Base-by-base conservation (phyloP, 1,284 basidiomycete genomes). In the Boletus calvinii region DNA sequence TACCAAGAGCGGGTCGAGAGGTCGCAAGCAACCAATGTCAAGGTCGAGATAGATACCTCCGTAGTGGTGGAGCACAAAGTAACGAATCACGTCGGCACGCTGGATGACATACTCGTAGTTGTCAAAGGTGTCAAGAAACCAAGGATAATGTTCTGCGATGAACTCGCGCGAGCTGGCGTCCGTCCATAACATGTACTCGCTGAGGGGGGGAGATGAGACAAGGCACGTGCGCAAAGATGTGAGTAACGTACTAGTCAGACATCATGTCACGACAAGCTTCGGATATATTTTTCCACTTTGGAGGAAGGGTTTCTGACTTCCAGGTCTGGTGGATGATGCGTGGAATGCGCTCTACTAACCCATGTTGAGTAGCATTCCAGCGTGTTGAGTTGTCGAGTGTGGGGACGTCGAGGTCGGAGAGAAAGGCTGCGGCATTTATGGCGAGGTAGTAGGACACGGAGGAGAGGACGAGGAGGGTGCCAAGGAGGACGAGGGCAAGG, bases 271-370 rank as follows among this genome's bases (percentile, higher is more conserved):
- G 81, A 72, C 93, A 95, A 40, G 78, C 83, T 68, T 89, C 78
- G 43, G 91, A 94, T 37, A 92, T 78, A 48, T 74, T 77, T 59
- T 83, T 81, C 95, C 95, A 99, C 57, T 84, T 81, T 36, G 80
- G 74, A 5, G 97, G 97, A 20, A 99, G 77, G 0, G 80, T 82
- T 57, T 96, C 87, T 17, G 88, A 87, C 77, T 97, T 98, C 96
- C 96, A 99, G 18, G 97, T 99, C 80, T 98, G 96, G 73, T 99
- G 96, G 49, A 99, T 85, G 62, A 99, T 92, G 46, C 93, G 83
- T 2, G 96, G 96, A 38, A 98, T 88, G 60, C 80, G 83, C 64
- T 94, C 86, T 41, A 81, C 73, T 56, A 77, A 75, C 44, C 76
- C 78, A 58, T 84, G 79, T 36, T 80, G 76, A 15, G 84, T 72